Conservation (phyloP, 768 basidiomycete species). For the Leccinum boreale region DNA sequence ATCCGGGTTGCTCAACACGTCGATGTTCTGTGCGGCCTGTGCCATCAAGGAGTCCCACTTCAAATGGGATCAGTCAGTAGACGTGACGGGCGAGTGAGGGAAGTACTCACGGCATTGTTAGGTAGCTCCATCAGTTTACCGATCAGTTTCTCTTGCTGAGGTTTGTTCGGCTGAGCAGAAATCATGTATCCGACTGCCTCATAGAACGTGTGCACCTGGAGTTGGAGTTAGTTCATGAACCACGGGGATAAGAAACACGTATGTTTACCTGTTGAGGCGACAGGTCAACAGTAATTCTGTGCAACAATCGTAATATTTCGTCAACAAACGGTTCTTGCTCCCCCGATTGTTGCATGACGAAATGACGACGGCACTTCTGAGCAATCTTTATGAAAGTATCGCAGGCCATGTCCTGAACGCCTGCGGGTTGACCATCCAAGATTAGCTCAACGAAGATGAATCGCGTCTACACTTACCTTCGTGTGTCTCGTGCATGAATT, state of each 20-base stretch:
- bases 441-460: constrained; percentile 1
- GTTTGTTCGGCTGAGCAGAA: constrained; percentile 96
- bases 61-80: constrained; percentile 1
- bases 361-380: constrained; percentile 96
- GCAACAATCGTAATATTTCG: constrained; percentile 88
- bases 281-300: constrained; percentile 92
- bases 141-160: constrained; percentile 93
- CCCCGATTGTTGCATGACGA: constrained; percentile 97
- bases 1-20: constrained; percentile 84
- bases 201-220: constrained; percentile 90
- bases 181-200: constrained; percentile 99
- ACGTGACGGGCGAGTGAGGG: neutral
- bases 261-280: constrained; percentile 72
- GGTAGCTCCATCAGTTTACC: constrained; percentile 95
- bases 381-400: constrained; percentile 99
- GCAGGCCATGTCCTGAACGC: constrained; percentile 99
- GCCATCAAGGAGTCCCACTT: constrained; percentile 98
- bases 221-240: constrained; percentile 9
- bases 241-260: neutral
- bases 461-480: constrained; percentile 54
- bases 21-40: constrained; percentile 89
- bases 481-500: constrained; percentile 99
- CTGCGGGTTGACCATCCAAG: constrained; percentile 34
- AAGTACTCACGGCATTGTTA: constrained; percentile 81
- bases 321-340: constrained; percentile 98